Evolutionary conservation across 371 early-diverging fungal genomes (phyloP).

Genomic region (Basidiobolus meristosporus): DNA sequence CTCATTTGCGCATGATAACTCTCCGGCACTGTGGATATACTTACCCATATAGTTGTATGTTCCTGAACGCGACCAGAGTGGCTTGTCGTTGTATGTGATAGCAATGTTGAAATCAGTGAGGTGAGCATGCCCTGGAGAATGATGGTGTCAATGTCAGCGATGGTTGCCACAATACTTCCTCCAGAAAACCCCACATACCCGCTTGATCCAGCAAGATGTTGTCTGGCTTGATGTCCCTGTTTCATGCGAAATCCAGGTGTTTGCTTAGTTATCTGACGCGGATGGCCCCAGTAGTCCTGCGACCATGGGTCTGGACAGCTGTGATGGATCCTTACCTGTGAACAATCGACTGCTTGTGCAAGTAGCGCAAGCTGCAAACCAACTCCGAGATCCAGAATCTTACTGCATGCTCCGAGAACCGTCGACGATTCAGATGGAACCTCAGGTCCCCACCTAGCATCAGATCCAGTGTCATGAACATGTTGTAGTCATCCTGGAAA

Average conservation of each 20-base stretch:
- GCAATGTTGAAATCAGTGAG: constrained; percentile 74
- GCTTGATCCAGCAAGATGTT: constrained; percentile 62
- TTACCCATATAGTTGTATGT: constrained; percentile 66
- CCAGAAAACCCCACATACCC: no score
- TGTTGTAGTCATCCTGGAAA: constrained; percentile 63
- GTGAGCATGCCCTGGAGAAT: constrained; percentile 49
- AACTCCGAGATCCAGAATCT: constrained; percentile 65
- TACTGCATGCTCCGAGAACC: constrained; percentile 47
- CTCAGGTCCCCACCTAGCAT: constrained; percentile 77
- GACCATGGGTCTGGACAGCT: no score
- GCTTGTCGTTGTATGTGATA: constrained; percentile 27
- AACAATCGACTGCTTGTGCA: constrained; percentile 56
- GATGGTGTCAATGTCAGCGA: no score
- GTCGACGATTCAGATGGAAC: constrained; percentile 45
- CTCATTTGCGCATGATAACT: no score
- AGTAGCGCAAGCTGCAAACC: constrained; percentile 45
- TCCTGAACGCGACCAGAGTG: constrained; percentile 61
- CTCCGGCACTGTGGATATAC: no score
- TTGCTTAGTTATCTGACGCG: no score
- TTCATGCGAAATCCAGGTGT: no score
- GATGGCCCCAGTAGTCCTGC: no score
- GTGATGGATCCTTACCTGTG: no score
- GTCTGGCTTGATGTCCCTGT: constrained; percentile 52
- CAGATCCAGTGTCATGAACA: constrained; percentile 77
- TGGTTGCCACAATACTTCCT: no score